These are phyloP conservation scores for Serendipita sp. DNA, from an alignment of 768 basidiomycete genomes.

Conservation along the genomic window DNA sequence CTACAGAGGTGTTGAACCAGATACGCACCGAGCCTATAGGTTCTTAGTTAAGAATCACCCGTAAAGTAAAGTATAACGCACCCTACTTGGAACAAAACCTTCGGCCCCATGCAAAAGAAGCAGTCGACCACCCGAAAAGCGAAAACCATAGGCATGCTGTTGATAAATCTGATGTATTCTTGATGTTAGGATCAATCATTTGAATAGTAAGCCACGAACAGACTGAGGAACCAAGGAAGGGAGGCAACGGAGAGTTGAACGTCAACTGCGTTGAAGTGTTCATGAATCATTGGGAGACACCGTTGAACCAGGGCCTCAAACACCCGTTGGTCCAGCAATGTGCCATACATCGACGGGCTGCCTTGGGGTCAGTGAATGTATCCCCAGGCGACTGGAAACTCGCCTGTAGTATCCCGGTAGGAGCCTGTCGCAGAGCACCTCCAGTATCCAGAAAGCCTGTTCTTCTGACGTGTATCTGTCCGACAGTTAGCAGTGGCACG, in stretches of 20 bases:
- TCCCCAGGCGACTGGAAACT: not conserved
- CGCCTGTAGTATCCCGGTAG: slow-evolving; percentile 96
- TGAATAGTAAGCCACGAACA: slow-evolving; percentile 38
- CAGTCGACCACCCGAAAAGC: slow-evolving; percentile 96
- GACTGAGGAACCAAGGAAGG: slow-evolving; percentile 92
- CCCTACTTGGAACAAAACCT: slow-evolving; percentile 98
- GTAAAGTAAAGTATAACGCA: slow-evolving; percentile 24
- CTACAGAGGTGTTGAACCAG: not conserved
- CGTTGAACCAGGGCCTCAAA: slow-evolving; percentile 86
- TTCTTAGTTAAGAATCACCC: slow-evolving; percentile 12
- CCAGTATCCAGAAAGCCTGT: slow-evolving; percentile 93
- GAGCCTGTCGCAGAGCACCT: slow-evolving; percentile 85
- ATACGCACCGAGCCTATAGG: slow-evolving; percentile 14
- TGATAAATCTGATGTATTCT: slow-evolving; percentile 47
- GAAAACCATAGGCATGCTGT: slow-evolving; percentile 94
- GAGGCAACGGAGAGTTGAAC: slow-evolving; percentile 96
- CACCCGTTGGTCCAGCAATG: slow-evolving; percentile 93
- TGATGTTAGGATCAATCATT: slow-evolving; percentile 15
- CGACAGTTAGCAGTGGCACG: not conserved
- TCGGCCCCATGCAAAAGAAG: slow-evolving; percentile 97
- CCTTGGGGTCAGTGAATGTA: not conserved
- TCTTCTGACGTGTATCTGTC: slow-evolving; percentile 97
- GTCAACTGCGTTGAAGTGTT: slow-evolving; percentile 80
- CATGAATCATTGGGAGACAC: slow-evolving; percentile 83
- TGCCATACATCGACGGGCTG: slow-evolving; percentile 97